Percentiles rank a stretch among this genome's conserved stretches.
phyloP scores from a whole-genome alignment of 2,329 filamentous ascomycete species.

The Penicillium hordei region DNA sequence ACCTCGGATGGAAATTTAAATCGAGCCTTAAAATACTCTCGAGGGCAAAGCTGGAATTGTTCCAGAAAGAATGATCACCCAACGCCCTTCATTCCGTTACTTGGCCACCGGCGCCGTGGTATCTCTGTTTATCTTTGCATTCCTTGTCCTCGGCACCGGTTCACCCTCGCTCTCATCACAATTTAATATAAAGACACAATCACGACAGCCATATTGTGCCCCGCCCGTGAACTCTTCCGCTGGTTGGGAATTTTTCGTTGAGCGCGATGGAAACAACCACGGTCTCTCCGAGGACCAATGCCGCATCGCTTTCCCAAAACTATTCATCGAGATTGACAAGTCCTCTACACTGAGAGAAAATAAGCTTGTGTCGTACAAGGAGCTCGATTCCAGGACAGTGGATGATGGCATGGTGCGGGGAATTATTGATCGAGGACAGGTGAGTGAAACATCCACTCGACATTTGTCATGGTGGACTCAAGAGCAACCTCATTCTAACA shows the following conservation, averaged over 20 bases:
- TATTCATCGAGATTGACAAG: constrained; percentile 41
- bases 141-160: constrained; percentile 25
- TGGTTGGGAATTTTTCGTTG: constrained; percentile 35
- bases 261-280: constrained; percentile 39
- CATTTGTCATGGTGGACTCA: not conserved
- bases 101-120: constrained; percentile 28
- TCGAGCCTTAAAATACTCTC: not conserved
- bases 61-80: constrained; percentile 21
- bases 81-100: constrained; percentile 30
- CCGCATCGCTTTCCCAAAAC: constrained; percentile 42
- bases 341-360: constrained; percentile 24
- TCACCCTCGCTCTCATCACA: constrained; percentile 19
- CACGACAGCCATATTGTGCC: constrained; percentile 3
- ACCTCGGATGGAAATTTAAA: not conserved
- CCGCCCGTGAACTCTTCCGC: not conserved
- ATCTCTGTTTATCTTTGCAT: constrained; percentile 30
- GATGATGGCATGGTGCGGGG: constrained; percentile 41
- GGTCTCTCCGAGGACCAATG: constrained; percentile 40
- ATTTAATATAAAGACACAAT: constrained; percentile 25
- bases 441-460: constrained; percentile 19
- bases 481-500: not conserved
- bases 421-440: constrained; percentile 39
- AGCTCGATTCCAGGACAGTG: constrained; percentile 34
- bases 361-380: constrained; percentile 33
- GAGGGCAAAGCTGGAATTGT: not conserved